phyloP scores from a whole-genome alignment of 148 eudicot species.

The Vaccinium macrocarpon region DNA sequence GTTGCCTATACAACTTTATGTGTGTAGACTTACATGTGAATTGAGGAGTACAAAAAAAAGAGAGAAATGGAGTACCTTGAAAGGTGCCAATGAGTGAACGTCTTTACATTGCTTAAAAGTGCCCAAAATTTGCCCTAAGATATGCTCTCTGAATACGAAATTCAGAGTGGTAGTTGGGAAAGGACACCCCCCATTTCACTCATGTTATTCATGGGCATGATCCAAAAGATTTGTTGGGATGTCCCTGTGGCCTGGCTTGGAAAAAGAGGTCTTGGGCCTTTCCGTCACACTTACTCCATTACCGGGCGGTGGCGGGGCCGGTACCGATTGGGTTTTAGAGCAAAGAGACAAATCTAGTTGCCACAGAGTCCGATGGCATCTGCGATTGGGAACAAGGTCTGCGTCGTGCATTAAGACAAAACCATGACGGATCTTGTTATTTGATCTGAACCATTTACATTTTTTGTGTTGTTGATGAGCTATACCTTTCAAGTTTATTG shows the following conservation, averaged over 20 bases:
- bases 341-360: not conserved
- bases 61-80: constrained; percentile 4
- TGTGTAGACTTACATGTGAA: not conserved
- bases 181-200: constrained; percentile 4
- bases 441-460: not conserved
- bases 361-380: not conserved
- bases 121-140: not conserved
- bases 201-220: not conserved
- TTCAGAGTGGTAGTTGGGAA: not conserved
- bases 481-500: not conserved
- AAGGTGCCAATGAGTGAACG: constrained; percentile 4
- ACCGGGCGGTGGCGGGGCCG: not conserved
- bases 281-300: not conserved
- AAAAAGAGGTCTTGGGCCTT: not conserved
- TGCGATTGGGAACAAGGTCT: not conserved
- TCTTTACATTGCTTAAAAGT: not conserved
- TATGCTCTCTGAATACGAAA: not conserved
- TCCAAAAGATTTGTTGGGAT: constrained; percentile 5
- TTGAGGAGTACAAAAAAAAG: not conserved
- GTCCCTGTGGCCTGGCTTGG: not conserved
- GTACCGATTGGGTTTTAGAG: not conserved
- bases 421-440: not conserved
- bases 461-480: not conserved
- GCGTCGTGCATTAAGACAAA: too few species aligned
- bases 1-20: constrained; percentile 10